A percentile compares a stretch with the other conserved stretches of the same genome.
phyloP scores from a whole-genome alignment of 1,284 basidiomycete species.

The Cutaneotrichosporon sp. region DNA sequence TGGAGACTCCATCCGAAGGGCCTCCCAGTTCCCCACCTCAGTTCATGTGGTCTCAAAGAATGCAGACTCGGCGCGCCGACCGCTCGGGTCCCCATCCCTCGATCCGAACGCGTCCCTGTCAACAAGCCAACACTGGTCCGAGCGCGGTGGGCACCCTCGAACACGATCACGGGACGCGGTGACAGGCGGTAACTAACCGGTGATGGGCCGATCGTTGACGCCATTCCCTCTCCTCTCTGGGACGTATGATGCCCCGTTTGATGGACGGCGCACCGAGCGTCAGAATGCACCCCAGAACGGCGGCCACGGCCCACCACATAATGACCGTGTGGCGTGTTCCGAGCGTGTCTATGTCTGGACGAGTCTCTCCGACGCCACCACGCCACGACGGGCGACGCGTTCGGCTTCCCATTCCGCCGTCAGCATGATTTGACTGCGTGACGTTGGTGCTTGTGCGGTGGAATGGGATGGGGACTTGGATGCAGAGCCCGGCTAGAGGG shows the following conservation, averaged over 20 bases:
- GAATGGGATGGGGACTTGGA: neutral
- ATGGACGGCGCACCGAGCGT: neutral
- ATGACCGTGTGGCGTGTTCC: neutral
- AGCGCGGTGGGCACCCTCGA: neutral
- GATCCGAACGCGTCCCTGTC: neutral
- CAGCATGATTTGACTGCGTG: neutral
- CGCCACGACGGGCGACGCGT: slow-evolving; percentile 1
- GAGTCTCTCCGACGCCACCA: slow-evolving; percentile 1
- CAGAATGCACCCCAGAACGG: neutral
- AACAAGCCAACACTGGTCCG: neutral
- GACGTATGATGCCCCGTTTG: neutral
- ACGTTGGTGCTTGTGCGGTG: neutral
- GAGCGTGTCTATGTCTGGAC: neutral
- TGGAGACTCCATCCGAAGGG: neutral
- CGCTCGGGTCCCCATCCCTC: neutral
- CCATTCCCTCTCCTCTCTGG: neutral
- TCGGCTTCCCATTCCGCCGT: neutral
- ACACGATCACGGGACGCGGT: neutral
- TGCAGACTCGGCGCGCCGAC: neutral
- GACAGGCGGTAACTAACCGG: neutral
- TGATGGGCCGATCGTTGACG: neutral
- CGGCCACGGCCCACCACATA: neutral
- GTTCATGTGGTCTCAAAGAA: neutral
- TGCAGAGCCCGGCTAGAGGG: neutral
- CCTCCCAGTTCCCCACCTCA: neutral